Evolutionary conservation across 2,329 filamentous ascomycete species (phyloP).

Genomic region (Colletotrichum musae): DNA sequence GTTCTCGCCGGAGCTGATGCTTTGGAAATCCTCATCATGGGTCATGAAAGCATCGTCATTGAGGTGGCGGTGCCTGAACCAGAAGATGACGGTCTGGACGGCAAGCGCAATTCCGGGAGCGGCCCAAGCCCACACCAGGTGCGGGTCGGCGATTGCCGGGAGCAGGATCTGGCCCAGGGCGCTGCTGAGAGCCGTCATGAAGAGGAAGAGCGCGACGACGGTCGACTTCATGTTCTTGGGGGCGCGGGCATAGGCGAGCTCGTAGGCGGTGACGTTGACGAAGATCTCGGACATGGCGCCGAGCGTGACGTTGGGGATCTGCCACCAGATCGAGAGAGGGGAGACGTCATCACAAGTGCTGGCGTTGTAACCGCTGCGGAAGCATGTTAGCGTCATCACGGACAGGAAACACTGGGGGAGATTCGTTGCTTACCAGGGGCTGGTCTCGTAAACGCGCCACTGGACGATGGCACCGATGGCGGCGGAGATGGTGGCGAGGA

Average conservation of each 20-base stretch:
- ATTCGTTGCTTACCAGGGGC: slow-evolving; percentile 56
- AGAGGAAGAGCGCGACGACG: slow-evolving; percentile 69
- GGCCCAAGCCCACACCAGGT: slow-evolving; percentile 45
- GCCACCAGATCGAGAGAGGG: slow-evolving; percentile 66
- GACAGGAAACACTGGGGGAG: background rate
- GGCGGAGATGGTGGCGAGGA: slow-evolving; percentile 64
- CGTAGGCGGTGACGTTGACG: slow-evolving; percentile 74
- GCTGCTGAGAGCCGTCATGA: slow-evolving; percentile 71
- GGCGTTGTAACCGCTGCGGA: slow-evolving; percentile 57
- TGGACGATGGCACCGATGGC: slow-evolving; percentile 70
- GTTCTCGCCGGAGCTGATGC: slow-evolving; percentile 1
- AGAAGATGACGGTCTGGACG: slow-evolving; percentile 45
- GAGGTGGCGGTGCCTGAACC: slow-evolving; percentile 44
- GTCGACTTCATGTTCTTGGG: slow-evolving; percentile 75
- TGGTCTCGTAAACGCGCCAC: slow-evolving; percentile 70
- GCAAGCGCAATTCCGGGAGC: slow-evolving; percentile 46
- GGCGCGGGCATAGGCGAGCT: slow-evolving; percentile 79
- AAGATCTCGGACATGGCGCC: slow-evolving; percentile 70
- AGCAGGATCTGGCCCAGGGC: slow-evolving; percentile 62
- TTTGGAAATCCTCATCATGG: slow-evolving; percentile 28
- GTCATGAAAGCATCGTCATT: slow-evolving; percentile 43
- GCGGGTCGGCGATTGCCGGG: slow-evolving; percentile 58
- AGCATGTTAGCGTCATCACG: background rate
- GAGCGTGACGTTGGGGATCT: slow-evolving; percentile 63
- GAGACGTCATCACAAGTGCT: slow-evolving; percentile 55